phyloP scores from a whole-genome alignment of 805 yeast genomes.

The Candida tammaniensis region DNA sequence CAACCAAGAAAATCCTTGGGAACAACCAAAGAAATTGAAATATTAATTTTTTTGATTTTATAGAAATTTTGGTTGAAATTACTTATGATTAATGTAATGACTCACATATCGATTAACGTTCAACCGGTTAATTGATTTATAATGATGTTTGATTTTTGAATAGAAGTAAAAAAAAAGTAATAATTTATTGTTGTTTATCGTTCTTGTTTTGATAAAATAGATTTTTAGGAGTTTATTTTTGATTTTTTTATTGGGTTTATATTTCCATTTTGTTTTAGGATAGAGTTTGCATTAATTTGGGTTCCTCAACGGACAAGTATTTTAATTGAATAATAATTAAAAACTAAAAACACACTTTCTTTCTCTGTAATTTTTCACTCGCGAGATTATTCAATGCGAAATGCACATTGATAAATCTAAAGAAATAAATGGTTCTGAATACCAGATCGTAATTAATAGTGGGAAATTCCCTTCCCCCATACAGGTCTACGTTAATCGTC shows the following conservation, averaged over 20 bases:
- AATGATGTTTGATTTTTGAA: constrained; percentile 10
- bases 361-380: too few relatives aligned
- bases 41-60: constrained; percentile 35
- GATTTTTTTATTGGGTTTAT: constrained; percentile 14
- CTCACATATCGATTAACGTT: constrained; percentile 38
- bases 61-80: constrained; percentile 13
- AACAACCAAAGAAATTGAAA: constrained; percentile 82
- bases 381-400: too few relatives aligned
- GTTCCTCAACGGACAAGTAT: constrained; percentile 51
- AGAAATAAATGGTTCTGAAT: constrained; percentile 9
- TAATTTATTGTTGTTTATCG: constrained; percentile 10
- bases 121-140: constrained; percentile 42
- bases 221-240: constrained; percentile 15
- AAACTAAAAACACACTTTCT: too few relatives aligned
- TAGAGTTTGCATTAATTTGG: constrained; percentile 47
- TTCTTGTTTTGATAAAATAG: too few relatives aligned
- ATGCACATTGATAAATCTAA: too few relatives aligned
- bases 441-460: constrained; percentile 7
- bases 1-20: constrained; percentile 98
- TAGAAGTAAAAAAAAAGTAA: constrained; percentile 7
- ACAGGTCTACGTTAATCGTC: constrained; percentile 11
- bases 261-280: constrained; percentile 21
- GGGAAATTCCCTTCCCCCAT: constrained; percentile 8
- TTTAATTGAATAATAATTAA: constrained; percentile 12
- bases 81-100: constrained; percentile 44